Conservation (phyloP, 768 basidiomycete genomes). For the Tylopilus sp. region DNA sequence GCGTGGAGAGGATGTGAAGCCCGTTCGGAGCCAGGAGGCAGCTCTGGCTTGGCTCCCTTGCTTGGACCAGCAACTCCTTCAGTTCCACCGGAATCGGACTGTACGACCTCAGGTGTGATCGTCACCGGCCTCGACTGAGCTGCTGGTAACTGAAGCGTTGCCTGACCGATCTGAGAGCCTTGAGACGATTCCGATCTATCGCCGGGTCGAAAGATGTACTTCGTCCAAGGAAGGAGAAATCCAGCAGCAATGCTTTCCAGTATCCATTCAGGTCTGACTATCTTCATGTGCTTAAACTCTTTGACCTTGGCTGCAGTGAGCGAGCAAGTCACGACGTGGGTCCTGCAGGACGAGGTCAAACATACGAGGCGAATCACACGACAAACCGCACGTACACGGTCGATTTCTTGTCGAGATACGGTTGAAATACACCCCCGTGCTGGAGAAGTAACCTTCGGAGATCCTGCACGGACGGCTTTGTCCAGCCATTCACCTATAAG, state of each 20-base stretch:
- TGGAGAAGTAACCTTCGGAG: constrained; percentile 74
- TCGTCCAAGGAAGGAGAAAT: constrained; percentile 72
- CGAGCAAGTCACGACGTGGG: constrained; percentile 89
- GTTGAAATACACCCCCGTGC: constrained; percentile 80
- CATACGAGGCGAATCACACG: background rate
- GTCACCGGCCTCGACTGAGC: constrained; percentile 5
- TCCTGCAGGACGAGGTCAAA: constrained; percentile 41
- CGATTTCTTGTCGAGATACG: constrained; percentile 79
- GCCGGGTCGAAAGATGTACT: constrained; percentile 58
- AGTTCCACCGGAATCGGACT: background rate
- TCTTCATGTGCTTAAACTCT: constrained; percentile 88
- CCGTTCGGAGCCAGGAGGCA: constrained; percentile 3
- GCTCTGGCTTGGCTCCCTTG: background rate
- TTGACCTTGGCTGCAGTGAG: constrained; percentile 86
- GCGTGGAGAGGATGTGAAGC: constrained; percentile 28
- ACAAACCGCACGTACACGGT: constrained; percentile 49
- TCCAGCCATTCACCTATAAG: constrained; percentile 83
- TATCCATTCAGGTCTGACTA: constrained; percentile 87
- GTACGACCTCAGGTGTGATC: background rate
- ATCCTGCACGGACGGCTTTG: constrained; percentile 82
- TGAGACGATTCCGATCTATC: constrained; percentile 49
- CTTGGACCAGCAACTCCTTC: constrained; percentile 1
- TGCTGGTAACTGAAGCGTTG: constrained; percentile 11
- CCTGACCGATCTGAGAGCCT: constrained; percentile 33
- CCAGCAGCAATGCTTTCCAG: constrained; percentile 70